Evolutionary conservation across 306 rosid species (phyloP).

Genomic region (Rosa lucieae): DNA sequence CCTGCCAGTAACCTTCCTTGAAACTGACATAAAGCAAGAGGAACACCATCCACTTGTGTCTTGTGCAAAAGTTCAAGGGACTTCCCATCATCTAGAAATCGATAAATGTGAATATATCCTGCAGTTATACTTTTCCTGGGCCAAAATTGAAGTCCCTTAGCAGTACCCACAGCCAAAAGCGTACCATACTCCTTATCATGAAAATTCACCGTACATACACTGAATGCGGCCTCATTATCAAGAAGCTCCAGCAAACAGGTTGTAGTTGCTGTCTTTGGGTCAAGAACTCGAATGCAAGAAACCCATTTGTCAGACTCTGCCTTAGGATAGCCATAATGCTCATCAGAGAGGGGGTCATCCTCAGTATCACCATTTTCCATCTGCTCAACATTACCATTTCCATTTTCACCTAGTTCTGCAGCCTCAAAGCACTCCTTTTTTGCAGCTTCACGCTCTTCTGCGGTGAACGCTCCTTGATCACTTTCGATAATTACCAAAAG

Average conservation of each 20-base stretch:
- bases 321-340: conserved; percentile 96
- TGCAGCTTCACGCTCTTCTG: conserved; percentile 97
- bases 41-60: conserved; percentile 98
- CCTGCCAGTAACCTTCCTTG: conserved; percentile 98
- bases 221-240: conserved; percentile 96
- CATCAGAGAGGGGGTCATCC: conserved; percentile 81
- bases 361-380: conserved; percentile 98
- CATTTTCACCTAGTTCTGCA: conserved; percentile 75
- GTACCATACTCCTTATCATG: conserved; percentile 97
- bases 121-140: conserved; percentile 69
- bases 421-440: conserved; percentile 88
- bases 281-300: conserved; percentile 97
- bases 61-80: conserved; percentile 93
- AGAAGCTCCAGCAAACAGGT: conserved; percentile 87
- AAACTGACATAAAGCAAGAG: conserved; percentile 89
- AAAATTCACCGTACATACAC: conserved; percentile 89
- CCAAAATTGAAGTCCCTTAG: conserved; percentile 87
- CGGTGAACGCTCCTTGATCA: conserved; percentile 90
- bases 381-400: conserved; percentile 65
- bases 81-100: conserved; percentile 89
- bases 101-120: conserved; percentile 88
- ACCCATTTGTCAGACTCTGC: conserved; percentile 90
- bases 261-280: conserved; percentile 79
- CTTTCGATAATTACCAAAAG: conserved; percentile 88
- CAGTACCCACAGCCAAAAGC: conserved; percentile 96